Evolutionary conservation across 2,329 filamentous ascomycete genomes (phyloP).

Genomic region (Penicillium sclerotiorum): DNA sequence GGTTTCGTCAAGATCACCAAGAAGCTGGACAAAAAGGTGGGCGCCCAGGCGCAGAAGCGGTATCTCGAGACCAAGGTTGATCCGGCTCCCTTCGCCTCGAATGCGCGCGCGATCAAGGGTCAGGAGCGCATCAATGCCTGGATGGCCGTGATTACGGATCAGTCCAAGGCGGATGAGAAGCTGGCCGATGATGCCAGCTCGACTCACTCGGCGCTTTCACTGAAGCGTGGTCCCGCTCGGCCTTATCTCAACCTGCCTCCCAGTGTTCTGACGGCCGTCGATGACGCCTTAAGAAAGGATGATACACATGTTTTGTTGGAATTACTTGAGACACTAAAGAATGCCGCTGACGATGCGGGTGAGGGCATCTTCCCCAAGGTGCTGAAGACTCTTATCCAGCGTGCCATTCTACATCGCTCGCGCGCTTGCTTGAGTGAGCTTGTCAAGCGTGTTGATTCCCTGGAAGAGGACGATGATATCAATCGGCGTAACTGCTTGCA

Average conservation of each 20-base stretch:
- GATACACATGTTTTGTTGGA: conserved; percentile 46
- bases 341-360: conserved; percentile 56
- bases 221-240: conserved; percentile 76
- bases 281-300: conserved; percentile 44
- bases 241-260: conserved; percentile 72
- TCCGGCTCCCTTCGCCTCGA: conserved; percentile 82
- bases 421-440: conserved; percentile 72
- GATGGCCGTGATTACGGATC: conserved; percentile 68
- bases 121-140: conserved; percentile 82
- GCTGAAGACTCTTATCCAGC: conserved; percentile 47
- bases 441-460: conserved; percentile 66
- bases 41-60: conserved; percentile 74
- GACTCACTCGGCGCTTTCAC: conserved; percentile 67
- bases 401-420: conserved; percentile 70
- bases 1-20: conserved; percentile 99
- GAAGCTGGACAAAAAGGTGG: conserved; percentile 95
- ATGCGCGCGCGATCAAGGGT: conserved; percentile 58
- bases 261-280: conserved; percentile 48
- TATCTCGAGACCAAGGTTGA: conserved; percentile 93
- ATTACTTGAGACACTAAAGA: conserved; percentile 61
- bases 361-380: conserved; percentile 70
- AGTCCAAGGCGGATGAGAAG: conserved; percentile 66
- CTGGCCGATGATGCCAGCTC: conserved; percentile 75
- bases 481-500: conserved; percentile 94
- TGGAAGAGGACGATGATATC: conserved; percentile 89